Percentiles rank a stretch among this genome's conserved stretches.
Evolutionary conservation across 2,329 filamentous ascomycete species (phyloP).

Genomic region (Sclerotinia trifoliorum): DNA sequence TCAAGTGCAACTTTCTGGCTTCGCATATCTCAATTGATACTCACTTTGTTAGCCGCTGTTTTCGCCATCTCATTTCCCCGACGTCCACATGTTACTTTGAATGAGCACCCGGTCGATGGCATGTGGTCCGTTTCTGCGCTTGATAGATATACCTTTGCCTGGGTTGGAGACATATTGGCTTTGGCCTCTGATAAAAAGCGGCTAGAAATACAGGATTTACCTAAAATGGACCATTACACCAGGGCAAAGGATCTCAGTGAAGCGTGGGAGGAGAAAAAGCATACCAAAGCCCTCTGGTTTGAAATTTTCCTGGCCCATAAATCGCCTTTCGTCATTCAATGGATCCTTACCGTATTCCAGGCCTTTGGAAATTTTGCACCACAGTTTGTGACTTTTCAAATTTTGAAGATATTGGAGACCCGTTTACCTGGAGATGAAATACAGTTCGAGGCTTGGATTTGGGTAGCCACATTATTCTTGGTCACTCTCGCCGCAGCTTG

Average conservation of each 20-base stretch:
- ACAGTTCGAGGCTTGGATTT: conserved; percentile 60
- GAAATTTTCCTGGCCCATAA: conserved; percentile 60
- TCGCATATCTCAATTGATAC: conserved; percentile 49
- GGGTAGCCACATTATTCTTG: conserved; percentile 63
- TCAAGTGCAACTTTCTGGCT: conserved; percentile 44
- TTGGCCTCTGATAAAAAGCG: conserved; percentile 56
- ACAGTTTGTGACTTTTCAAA: conserved; percentile 65
- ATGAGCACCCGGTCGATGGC: conserved; percentile 60
- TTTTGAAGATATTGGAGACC: conserved; percentile 64
- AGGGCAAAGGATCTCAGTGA: conserved; percentile 51
- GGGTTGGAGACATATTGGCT: conserved; percentile 56
- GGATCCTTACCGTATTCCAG: conserved; percentile 48
- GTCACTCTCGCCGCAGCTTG: conserved; percentile 54
- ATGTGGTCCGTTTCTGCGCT: conserved; percentile 61
- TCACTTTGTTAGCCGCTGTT: conserved; percentile 47
- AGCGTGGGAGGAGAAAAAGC: conserved; percentile 51
- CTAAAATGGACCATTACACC: conserved; percentile 56
- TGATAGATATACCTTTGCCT: conserved; percentile 63
- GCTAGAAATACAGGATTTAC: conserved; percentile 62
- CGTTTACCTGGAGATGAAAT: conserved; percentile 48
- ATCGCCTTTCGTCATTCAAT: conserved; percentile 56
- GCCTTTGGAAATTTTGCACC: conserved; percentile 58
- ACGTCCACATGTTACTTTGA: conserved; percentile 62
- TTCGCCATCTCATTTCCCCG: conserved; percentile 59
- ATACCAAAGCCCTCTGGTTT: conserved; percentile 56